Percentiles rank a stretch among this genome's conserved stretches.
phyloP scores from a whole-genome alignment of 1,284 basidiomycete species.

The Schizophyllum amplum region DNA sequence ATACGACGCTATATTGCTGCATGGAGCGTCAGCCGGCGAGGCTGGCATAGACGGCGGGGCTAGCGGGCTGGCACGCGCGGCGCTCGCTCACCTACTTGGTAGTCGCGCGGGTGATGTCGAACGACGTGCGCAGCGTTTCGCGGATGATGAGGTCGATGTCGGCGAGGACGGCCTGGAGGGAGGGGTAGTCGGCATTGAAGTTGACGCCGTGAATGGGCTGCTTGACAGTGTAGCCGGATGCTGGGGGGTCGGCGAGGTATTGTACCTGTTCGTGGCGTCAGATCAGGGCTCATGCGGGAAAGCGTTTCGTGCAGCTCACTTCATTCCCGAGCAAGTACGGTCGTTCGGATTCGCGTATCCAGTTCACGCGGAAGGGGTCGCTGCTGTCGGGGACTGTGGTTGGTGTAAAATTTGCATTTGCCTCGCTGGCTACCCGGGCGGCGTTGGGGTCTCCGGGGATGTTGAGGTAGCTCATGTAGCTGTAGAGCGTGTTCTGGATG shows the following conservation, averaged over 20 bases:
- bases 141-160: constrained; percentile 74
- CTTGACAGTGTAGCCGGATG: constrained; percentile 59
- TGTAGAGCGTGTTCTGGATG: not conserved
- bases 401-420: constrained; percentile 67
- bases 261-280: constrained; percentile 47
- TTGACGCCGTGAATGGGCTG: constrained; percentile 74
- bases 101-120: constrained; percentile 51
- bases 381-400: constrained; percentile 81
- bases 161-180: constrained; percentile 59
- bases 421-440: constrained; percentile 61
- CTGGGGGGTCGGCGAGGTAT: constrained; percentile 58
- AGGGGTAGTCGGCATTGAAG: constrained; percentile 79
- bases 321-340: constrained; percentile 64
- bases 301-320: constrained; percentile 27
- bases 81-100: constrained; percentile 41
- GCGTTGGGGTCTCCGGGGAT: constrained; percentile 34
- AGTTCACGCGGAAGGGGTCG: no score
- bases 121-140: constrained; percentile 49
- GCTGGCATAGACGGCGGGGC: not conserved
- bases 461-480: not conserved
- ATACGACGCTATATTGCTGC: constrained; percentile 80
- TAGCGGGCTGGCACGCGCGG: no score
- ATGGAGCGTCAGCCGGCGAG: constrained; percentile 4
- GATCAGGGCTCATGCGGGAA: constrained; percentile 1
- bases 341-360: constrained; percentile 52